These are phyloP conservation scores for Yarrowia divulgata DNA, from an alignment of 805 yeast genomes.

Conservation along the genomic window DNA sequence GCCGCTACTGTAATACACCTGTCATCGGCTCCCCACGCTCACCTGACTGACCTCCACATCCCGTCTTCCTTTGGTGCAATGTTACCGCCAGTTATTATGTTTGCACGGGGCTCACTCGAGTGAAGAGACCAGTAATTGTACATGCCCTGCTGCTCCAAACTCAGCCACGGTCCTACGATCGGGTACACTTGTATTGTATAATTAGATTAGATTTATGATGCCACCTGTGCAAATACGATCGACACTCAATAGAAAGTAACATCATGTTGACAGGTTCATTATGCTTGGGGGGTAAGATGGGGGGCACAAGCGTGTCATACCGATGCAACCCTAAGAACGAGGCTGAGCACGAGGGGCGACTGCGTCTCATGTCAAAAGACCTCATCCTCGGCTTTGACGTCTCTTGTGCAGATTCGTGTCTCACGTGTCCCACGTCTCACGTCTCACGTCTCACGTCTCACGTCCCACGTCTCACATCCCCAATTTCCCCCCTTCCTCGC, in stretches of 20 bases:
- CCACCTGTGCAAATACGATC: constrained; percentile 29
- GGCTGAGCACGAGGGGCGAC: neutral
- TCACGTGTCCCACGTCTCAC: neutral
- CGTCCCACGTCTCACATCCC: neutral
- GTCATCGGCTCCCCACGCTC: too few relatives aligned
- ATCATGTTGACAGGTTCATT: neutral
- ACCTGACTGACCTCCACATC: too few relatives aligned
- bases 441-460: constrained; percentile 4
- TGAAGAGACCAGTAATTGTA: too few relatives aligned
- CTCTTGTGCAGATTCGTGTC: neutral
- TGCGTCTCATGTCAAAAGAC: too few relatives aligned
- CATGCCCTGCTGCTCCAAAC: too few relatives aligned
- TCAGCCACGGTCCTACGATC: too few relatives aligned
- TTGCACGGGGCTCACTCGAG: too few relatives aligned
- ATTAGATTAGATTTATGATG: constrained; percentile 17
- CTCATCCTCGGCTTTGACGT: neutral
- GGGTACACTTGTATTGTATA: too few relatives aligned
- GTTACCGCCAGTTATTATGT: too few relatives aligned
- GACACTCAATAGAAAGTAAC: neutral
- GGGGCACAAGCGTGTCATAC: neutral
- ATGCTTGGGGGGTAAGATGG: neutral
- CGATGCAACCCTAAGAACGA: constrained; percentile 7
- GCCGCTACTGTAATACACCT: too few relatives aligned
- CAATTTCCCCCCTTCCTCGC: too few relatives aligned
- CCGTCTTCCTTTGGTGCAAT: too few relatives aligned